These are phyloP conservation scores for Hypsizygus marmoreus DNA, from an alignment of 768 basidiomycete species.

Conservation along the genomic window DNA sequence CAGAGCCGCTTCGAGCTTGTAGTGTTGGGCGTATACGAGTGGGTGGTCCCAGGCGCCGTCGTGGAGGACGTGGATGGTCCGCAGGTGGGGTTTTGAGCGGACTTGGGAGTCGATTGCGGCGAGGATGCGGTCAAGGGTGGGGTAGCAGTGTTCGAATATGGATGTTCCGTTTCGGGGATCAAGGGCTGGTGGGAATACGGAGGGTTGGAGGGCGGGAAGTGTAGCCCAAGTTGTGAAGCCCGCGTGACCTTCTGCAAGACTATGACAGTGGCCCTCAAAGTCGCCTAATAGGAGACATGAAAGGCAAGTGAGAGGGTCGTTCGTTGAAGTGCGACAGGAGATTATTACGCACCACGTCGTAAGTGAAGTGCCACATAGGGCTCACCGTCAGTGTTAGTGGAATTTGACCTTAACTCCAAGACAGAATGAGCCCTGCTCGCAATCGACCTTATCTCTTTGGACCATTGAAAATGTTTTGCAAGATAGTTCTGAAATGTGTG, in stretches of 20 bases:
- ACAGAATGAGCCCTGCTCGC: constrained; percentile 34
- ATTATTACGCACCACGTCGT: constrained; percentile 41
- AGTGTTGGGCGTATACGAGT: constrained; percentile 41
- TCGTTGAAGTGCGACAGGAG: too few species aligned
- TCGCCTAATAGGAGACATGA: constrained; percentile 34
- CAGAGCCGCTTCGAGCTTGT: constrained; percentile 40
- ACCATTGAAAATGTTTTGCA: constrained; percentile 43
- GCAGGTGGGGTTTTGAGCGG: constrained; percentile 34
- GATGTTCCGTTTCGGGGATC: constrained; percentile 36
- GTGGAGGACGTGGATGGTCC: constrained; percentile 44
- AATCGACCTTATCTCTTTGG: constrained; percentile 32
- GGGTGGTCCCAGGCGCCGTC: constrained; percentile 52
- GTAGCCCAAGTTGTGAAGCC: constrained; percentile 53
- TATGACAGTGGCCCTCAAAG: constrained; percentile 44
- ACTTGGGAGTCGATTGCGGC: constrained; percentile 39
- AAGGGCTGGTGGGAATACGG: constrained; percentile 37
- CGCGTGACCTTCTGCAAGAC: constrained; percentile 30
- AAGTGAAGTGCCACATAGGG: constrained; percentile 50
- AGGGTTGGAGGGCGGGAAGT: constrained; percentile 35
- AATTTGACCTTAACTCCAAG: constrained; percentile 31
- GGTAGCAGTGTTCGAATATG: constrained; percentile 46
- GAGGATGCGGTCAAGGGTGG: constrained; percentile 41
- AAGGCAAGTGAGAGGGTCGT: too few species aligned
- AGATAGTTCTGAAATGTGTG: constrained; percentile 41
- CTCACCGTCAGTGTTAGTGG: constrained; percentile 28